A percentile compares a stretch with the other conserved stretches of the same genome.
Conservation (phyloP, 768 basidiomycete genomes). For the Auricularia sp. region DNA sequence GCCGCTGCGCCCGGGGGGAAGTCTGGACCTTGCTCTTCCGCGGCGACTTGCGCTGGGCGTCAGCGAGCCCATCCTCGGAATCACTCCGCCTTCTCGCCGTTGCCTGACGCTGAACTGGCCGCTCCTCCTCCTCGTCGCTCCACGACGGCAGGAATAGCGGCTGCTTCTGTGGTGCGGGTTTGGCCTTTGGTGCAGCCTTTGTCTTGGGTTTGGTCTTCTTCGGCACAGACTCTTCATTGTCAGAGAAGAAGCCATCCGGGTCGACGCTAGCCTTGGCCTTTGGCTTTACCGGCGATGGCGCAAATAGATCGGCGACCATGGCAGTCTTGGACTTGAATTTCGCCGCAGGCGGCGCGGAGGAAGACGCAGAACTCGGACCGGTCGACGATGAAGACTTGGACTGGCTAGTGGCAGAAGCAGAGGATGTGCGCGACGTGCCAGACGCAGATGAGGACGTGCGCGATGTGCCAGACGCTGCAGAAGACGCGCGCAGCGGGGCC, state of each 20-base stretch:
- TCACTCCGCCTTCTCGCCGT: slow-evolving; percentile 2
- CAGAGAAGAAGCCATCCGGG: neutral
- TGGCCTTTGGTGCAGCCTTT: too few relatives aligned
- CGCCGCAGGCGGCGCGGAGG: neutral
- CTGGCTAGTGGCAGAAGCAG: too few relatives aligned
- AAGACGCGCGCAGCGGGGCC: too few relatives aligned
- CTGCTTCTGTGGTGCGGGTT: neutral
- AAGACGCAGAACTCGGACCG: neutral
- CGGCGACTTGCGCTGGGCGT: slow-evolving; percentile 21
- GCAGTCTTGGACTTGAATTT: neutral
- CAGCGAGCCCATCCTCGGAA: neutral
- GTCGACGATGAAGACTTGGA: neutral
- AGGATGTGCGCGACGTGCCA: too few relatives aligned
- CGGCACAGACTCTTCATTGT: neutral
- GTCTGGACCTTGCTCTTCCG: slow-evolving; percentile 19
- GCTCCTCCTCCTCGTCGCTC: neutral
- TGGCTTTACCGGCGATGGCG: neutral
- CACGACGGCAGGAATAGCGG: neutral
- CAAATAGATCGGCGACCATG: neutral
- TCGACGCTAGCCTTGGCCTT: too few relatives aligned
- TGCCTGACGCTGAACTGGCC: neutral
- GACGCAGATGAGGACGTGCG: too few relatives aligned
- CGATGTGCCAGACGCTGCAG: too few relatives aligned
- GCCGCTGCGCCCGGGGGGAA: slow-evolving; percentile 12
- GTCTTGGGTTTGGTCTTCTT: neutral